Percentiles rank a stretch among this genome's conserved stretches.
Evolutionary conservation across 2,329 filamentous ascomycete species (phyloP).

Genomic region (Coniochaeta sp.): DNA sequence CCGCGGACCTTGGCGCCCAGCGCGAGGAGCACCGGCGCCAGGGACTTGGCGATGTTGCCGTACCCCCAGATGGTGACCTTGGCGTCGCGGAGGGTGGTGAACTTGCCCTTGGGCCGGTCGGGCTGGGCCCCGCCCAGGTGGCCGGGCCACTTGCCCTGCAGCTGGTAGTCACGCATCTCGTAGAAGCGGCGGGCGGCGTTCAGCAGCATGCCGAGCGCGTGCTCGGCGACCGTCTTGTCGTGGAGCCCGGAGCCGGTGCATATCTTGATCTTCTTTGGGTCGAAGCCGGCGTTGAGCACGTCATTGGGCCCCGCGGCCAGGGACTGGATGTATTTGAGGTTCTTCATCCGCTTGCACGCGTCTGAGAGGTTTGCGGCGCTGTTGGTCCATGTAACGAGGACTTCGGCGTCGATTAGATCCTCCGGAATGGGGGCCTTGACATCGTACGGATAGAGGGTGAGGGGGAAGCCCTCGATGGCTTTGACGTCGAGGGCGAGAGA

Average conservation of each 20-base stretch:
- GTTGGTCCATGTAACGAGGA: constrained; percentile 58
- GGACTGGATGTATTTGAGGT: constrained; percentile 59
- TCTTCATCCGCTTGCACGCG: constrained; percentile 45
- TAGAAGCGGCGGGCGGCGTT: constrained; percentile 48
- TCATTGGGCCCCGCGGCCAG: constrained; percentile 61
- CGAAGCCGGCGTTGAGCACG: constrained; percentile 54
- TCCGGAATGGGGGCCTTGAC: constrained; percentile 48
- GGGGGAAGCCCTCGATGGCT: constrained; percentile 49
- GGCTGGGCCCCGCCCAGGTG: constrained; percentile 57
- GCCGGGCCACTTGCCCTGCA: constrained; percentile 47
- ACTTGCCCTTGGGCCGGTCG: constrained; percentile 46
- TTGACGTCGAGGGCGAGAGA: constrained; percentile 49
- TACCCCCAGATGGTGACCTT: constrained; percentile 57
- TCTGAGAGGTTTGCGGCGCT: constrained; percentile 49
- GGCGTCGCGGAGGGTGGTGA: constrained; percentile 53
- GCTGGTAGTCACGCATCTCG: constrained; percentile 57
- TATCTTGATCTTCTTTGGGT: constrained; percentile 38
- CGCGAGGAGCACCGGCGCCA: constrained; percentile 44
- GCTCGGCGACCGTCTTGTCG: constrained; percentile 59
- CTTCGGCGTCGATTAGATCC: constrained; percentile 49
- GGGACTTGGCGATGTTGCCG: constrained; percentile 57
- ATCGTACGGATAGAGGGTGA: constrained; percentile 52
- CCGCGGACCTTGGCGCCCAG: constrained; percentile 53
- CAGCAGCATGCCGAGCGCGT: constrained; percentile 52
- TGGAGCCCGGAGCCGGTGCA: constrained; percentile 58